Percentiles rank a stretch among this genome's conserved stretches.
Evolutionary conservation across 2,329 filamentous ascomycete genomes (phyloP).

Genomic region (Hypomyces perniciosus): DNA sequence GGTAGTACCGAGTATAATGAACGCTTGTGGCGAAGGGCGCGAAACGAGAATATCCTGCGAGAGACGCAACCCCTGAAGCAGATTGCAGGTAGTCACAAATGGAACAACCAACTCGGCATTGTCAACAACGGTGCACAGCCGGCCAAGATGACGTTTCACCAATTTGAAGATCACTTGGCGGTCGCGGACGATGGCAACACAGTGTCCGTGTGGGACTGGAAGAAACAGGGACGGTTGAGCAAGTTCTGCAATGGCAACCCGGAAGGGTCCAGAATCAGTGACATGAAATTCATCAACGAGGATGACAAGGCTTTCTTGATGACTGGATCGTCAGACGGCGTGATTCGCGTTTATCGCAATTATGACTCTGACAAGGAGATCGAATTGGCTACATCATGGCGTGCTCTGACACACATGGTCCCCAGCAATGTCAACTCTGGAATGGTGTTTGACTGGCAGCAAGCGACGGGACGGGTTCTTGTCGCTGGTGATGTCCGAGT

Average conservation of each 20-base stretch:
- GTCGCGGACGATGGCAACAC: conserved; percentile 91
- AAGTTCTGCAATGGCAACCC: conserved; percentile 95
- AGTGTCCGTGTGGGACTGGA: conserved; percentile 91
- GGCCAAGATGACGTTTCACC: conserved; percentile 90
- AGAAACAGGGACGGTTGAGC: conserved; percentile 65
- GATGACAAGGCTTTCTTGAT: conserved; percentile 93
- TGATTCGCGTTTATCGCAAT: conserved; percentile 86
- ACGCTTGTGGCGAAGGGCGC: conserved; percentile 82
- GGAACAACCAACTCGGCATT: conserved; percentile 77
- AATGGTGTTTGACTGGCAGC: conserved; percentile 97
- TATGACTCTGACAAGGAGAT: conserved; percentile 74
- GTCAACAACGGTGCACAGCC: conserved; percentile 88
- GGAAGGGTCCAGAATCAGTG: conserved; percentile 81
- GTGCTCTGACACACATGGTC: conserved; percentile 87
- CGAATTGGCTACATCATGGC: conserved; percentile 84
- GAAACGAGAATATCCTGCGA: conserved; percentile 86
- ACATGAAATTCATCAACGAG: conserved; percentile 96
- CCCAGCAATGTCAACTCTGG: conserved; percentile 92
- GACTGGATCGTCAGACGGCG: conserved; percentile 91
- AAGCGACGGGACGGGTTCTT: conserved; percentile 90
- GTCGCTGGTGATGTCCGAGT: conserved; percentile 94
- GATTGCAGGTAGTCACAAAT: conserved; percentile 75
- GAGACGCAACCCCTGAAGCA: conserved; percentile 93
- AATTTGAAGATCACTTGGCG: conserved; percentile 93
- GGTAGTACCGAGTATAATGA: conserved; percentile 96